Evolutionary conservation across 176 grass and related monocot species (phyloP).

Genomic region (Zea luxurians): DNA sequence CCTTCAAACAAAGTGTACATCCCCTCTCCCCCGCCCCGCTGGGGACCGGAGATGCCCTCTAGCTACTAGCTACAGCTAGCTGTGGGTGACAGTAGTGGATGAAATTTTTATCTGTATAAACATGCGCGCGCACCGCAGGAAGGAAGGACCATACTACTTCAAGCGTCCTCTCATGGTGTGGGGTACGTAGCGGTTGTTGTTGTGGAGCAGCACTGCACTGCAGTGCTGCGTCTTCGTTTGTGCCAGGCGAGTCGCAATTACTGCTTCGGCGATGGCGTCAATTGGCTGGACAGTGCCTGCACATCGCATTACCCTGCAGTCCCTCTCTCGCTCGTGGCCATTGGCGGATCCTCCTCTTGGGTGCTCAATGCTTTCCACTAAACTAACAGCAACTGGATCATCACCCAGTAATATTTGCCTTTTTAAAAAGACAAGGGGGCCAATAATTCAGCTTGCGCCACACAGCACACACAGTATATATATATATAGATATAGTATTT

Average conservation of each 20-base stretch:
- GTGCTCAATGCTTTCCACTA: not conserved
- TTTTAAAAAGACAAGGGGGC: not conserved
- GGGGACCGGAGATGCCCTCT: too few species aligned
- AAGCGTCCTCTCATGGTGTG: slow-evolving; percentile 35
- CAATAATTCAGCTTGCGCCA: not conserved
- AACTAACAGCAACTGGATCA: not conserved
- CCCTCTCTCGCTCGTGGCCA: not conserved
- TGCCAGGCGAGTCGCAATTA: not conserved
- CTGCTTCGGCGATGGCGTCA: slow-evolving; percentile 13
- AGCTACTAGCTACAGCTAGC: too few species aligned
- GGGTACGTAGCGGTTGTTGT: slow-evolving; percentile 4
- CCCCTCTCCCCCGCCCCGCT: not conserved
- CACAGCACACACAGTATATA: not conserved
- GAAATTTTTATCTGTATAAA: not conserved
- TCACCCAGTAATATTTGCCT: not conserved
- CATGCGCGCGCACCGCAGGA: not conserved
- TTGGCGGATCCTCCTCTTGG: slow-evolving; percentile 26
- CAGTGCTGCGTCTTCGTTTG: not conserved
- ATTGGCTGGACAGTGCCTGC: slow-evolving; percentile 32
- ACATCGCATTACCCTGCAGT: slow-evolving; percentile 4
- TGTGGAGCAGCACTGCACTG: not conserved
- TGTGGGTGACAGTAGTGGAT: slow-evolving; percentile 26
- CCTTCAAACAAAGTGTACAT: slow-evolving; percentile 38
- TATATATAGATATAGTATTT: too few species aligned
- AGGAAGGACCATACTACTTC: slow-evolving; percentile 20